phyloP scores from a whole-genome alignment of 169 alveolate species.

The Cryptosporidium ubiquitum region DNA sequence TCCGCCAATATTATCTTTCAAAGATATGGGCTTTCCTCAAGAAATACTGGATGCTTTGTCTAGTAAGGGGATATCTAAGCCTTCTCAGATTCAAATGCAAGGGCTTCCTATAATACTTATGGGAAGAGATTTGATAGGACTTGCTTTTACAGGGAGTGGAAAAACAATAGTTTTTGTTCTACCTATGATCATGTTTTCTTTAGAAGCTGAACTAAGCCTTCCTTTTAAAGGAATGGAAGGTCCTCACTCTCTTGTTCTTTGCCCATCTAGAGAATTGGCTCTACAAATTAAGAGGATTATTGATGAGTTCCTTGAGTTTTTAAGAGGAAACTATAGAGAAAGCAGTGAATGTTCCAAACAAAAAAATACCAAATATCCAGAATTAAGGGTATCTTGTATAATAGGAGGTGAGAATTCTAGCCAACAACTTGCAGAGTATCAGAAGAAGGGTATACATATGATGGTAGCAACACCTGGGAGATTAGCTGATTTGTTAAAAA shows the following conservation, averaged over 20 bases:
- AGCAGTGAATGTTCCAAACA: not conserved
- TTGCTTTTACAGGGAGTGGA: constrained; percentile 94
- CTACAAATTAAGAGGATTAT: constrained; percentile 90
- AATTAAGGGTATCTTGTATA: constrained; percentile 80
- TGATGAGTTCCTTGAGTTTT: constrained; percentile 80
- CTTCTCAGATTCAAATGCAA: constrained; percentile 94
- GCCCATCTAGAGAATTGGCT: constrained; percentile 95
- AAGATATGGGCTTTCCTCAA: constrained; percentile 91
- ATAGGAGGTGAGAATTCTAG: constrained; percentile 85
- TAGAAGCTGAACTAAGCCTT: constrained; percentile 86
- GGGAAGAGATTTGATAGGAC: constrained; percentile 92
- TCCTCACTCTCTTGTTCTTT: constrained; percentile 91
- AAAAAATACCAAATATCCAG: constrained; percentile 74
- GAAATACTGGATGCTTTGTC: constrained; percentile 85
- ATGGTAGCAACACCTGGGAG: constrained; percentile 99
- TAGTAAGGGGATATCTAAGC: constrained; percentile 88
- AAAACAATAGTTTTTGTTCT: constrained; percentile 92
- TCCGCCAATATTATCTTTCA: constrained; percentile 91
- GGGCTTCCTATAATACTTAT: constrained; percentile 88
- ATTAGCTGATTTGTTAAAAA: constrained; percentile 91
- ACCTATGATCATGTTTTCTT: constrained; percentile 90
- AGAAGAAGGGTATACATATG: constrained; percentile 91
- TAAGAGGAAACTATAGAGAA: constrained; percentile 75
- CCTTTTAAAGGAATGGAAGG: constrained; percentile 87
- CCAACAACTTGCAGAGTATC: constrained; percentile 2